Evolutionary conservation across 2,329 filamentous ascomycete genomes (phyloP).

Genomic region (Neoascochyta sp.): DNA sequence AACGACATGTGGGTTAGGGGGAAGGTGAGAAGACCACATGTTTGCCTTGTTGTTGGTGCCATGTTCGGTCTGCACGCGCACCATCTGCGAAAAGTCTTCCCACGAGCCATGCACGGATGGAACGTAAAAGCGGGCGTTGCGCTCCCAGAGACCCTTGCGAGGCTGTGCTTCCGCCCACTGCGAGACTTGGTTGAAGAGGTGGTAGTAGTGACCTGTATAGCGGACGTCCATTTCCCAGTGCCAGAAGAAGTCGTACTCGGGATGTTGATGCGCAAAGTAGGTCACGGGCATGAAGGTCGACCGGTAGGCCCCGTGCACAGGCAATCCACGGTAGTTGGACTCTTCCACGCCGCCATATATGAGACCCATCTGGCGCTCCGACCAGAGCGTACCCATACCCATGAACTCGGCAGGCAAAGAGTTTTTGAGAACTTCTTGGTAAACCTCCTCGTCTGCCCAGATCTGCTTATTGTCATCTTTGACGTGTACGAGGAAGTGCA

Average conservation of each 20-base stretch:
- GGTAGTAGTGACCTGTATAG: slow-evolving; percentile 85
- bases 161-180: slow-evolving; percentile 66
- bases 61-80: slow-evolving; percentile 58
- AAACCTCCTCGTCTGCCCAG: slow-evolving; percentile 73
- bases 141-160: slow-evolving; percentile 72
- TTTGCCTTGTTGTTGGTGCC: slow-evolving; percentile 47
- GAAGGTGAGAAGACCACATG: slow-evolving; percentile 41
- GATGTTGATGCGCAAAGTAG: slow-evolving; percentile 82
- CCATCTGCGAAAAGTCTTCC: slow-evolving; percentile 66
- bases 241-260: slow-evolving; percentile 89
- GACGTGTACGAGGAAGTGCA: slow-evolving; percentile 83
- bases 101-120: slow-evolving; percentile 66
- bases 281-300: slow-evolving; percentile 93
- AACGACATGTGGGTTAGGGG: slow-evolving; percentile 43
- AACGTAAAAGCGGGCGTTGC: slow-evolving; percentile 72
- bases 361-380: slow-evolving; percentile 53
- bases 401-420: slow-evolving; percentile 48
- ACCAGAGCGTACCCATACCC: slow-evolving; percentile 53
- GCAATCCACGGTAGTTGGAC: slow-evolving; percentile 54
- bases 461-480: slow-evolving; percentile 75
- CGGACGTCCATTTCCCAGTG: slow-evolving; percentile 94
- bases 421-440: slow-evolving; percentile 60
- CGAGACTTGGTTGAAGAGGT: slow-evolving; percentile 66
- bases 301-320: slow-evolving; percentile 65
- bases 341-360: slow-evolving; percentile 52